Base-by-base conservation (phyloP, 495 filamentous ascomycete genomes). In the Penicillium lividum region DNA sequence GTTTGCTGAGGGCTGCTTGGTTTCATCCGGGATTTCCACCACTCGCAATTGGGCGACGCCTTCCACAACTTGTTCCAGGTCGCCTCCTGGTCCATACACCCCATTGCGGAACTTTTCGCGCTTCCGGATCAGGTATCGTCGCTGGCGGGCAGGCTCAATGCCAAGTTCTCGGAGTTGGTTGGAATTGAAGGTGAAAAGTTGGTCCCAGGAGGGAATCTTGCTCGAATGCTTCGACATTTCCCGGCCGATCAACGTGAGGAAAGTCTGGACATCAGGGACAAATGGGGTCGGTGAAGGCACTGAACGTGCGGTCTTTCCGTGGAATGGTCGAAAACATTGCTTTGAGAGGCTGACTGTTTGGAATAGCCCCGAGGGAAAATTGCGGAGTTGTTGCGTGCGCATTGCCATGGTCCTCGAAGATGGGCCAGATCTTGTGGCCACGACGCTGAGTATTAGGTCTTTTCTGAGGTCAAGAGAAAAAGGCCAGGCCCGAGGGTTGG, bases 181-280 rank as follows among this genome's bases (percentile, higher is more conserved):
- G 1, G 89, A 90, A n/a, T 79, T 85, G 47, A 93, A 74, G 15
- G 83, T 80, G 79, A 98, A 98, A 25, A 98, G 82, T 7, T 88
- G 82, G 27, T 92, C 89, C 94, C 94, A 98, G 30, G 87, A 86
- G 5, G 88, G 84, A 59, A 98, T 88, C 69, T 98, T 82, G 67
- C 85, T 74, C 10, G 86, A 84, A 73, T 97, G 90, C 61, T 89
- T 83, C 51, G 80, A 83, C 62, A 96, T 84, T 61, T 85, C 84
- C 57, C 94, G 94, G 67, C 94, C 94, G 75, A 98, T 98, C 31
- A 96, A 73, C 6, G 82, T 89, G 57, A 98, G 89, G 77, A 98
- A 98, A 50, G 92, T 97, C 56, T 80, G 91, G 53, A 89, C 83
- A 67, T 98, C 89, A 10, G 94, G 94, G 49, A 97, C 86, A 66